These are phyloP conservation scores for Colletotrichum scovillei DNA, from an alignment of 2,329 filamentous ascomycete species.

Conservation along the genomic window DNA sequence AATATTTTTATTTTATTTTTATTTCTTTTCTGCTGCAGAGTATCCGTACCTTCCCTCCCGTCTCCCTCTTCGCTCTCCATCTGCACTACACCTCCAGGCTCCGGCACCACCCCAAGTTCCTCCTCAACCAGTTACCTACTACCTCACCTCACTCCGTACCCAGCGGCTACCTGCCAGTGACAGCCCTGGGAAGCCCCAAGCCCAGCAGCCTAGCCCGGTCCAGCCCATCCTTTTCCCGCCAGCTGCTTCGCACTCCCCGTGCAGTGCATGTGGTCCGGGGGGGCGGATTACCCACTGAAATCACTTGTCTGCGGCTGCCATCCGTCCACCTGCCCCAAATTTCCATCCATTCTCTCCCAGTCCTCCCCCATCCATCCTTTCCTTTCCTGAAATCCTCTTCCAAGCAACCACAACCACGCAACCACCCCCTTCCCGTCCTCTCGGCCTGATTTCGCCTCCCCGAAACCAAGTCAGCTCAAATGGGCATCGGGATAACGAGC, in stretches of 20 bases:
- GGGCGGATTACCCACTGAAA: conserved; percentile 32
- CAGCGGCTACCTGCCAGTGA: conserved; percentile 21
- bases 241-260: conserved; percentile 26
- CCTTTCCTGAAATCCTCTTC: conserved; percentile 28
- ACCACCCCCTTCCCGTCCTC: conserved; percentile 25
- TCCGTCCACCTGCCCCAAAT: conserved; percentile 34
- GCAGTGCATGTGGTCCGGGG: conserved; percentile 34
- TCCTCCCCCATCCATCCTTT: conserved; percentile 31
- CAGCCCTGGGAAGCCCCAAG: conserved; percentile 10
- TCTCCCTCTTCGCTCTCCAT: conserved; percentile 21
- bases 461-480: conserved; percentile 30
- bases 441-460: conserved; percentile 30
- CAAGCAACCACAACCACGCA: conserved; percentile 24
- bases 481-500: conserved; percentile 31
- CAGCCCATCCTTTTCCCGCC: conserved; percentile 26
- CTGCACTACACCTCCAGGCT: conserved; percentile 21
- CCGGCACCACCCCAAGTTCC: conserved; percentile 13
- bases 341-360: conserved; percentile 33
- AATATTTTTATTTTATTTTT: background rate
- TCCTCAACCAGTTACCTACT: no score
- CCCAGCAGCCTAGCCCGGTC: conserved; percentile 30
- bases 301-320: conserved; percentile 33
- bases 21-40: background rate
- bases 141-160: background rate
- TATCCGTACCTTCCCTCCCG: background rate